Conservation (phyloP, 1,284 basidiomycete genomes). For the Ustilago bromivora region DNA sequence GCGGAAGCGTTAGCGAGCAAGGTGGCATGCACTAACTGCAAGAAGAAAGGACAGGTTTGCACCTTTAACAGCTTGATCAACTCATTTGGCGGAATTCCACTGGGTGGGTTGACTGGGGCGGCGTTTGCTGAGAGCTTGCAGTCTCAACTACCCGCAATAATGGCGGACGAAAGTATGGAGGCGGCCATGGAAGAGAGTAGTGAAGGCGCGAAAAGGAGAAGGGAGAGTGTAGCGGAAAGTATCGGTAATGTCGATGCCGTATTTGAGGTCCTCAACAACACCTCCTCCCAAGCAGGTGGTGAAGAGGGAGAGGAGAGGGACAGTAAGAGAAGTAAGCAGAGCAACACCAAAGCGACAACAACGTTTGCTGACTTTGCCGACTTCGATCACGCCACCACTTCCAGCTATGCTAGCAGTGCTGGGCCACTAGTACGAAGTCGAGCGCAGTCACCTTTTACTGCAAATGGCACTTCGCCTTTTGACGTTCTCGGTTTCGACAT, state of each 20-base stretch:
- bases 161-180: not conserved
- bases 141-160: not conserved
- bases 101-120: slow-evolving; percentile 35
- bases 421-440: slow-evolving; percentile 23
- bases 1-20: slow-evolving; percentile 38
- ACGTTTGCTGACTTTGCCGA: slow-evolving; percentile 12
- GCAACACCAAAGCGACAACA: not conserved
- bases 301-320: not conserved
- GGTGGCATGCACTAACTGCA: slow-evolving; percentile 44
- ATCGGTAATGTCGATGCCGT: slow-evolving; percentile 32
- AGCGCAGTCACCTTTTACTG: slow-evolving; percentile 35
- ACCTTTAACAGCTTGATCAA: slow-evolving; percentile 50
- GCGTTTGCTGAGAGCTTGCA: slow-evolving; percentile 38
- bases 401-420: not conserved
- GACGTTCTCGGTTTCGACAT: slow-evolving; percentile 45
- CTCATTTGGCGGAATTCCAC: slow-evolving; percentile 43
- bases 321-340: slow-evolving; percentile 19
- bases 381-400: slow-evolving; percentile 14
- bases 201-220: not conserved
- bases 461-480: slow-evolving; percentile 16
- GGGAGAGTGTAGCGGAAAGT: slow-evolving; percentile 11
- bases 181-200: slow-evolving; percentile 2
- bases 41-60: slow-evolving; percentile 45
- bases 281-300: not conserved
- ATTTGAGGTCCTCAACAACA: slow-evolving; percentile 29